Conservation (phyloP, 371 early-diverging fungal genomes). For the Zychaea mexicana region DNA sequence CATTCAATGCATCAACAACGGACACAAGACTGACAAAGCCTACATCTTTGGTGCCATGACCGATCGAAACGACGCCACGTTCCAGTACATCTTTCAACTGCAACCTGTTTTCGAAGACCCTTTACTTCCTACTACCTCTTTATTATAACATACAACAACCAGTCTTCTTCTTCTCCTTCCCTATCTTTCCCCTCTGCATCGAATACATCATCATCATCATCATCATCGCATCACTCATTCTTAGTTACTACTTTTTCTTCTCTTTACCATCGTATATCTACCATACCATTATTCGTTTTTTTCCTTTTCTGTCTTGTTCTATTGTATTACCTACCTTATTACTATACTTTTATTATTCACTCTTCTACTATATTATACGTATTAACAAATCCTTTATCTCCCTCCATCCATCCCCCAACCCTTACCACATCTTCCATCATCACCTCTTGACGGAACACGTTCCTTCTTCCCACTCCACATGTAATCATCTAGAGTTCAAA, state of each 20-base stretch:
- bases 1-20: conserved; percentile 55
- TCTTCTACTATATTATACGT: neutral
- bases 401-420: too few relatives aligned
- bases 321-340: too few relatives aligned
- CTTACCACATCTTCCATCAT: too few relatives aligned
- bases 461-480: too few relatives aligned
- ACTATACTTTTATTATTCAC: too few relatives aligned
- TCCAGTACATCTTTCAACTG: conserved; percentile 33
- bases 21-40: conserved; percentile 45
- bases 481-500: too few relatives aligned
- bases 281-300: too few relatives aligned
- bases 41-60: conserved; percentile 43
- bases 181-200: neutral
- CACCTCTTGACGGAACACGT: too few relatives aligned
- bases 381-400: too few relatives aligned
- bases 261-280: neutral
- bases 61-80: conserved; percentile 29
- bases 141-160: neutral
- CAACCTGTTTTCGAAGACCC: conserved; percentile 2
- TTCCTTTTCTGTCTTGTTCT: too few relatives aligned
- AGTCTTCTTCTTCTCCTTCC: neutral
- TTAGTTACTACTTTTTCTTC: neutral
- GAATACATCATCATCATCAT: neutral
- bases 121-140: neutral
- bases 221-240: neutral